Conservation (phyloP, 2,329 filamentous ascomycete species). For the Thielaviopsis punctulata region DNA sequence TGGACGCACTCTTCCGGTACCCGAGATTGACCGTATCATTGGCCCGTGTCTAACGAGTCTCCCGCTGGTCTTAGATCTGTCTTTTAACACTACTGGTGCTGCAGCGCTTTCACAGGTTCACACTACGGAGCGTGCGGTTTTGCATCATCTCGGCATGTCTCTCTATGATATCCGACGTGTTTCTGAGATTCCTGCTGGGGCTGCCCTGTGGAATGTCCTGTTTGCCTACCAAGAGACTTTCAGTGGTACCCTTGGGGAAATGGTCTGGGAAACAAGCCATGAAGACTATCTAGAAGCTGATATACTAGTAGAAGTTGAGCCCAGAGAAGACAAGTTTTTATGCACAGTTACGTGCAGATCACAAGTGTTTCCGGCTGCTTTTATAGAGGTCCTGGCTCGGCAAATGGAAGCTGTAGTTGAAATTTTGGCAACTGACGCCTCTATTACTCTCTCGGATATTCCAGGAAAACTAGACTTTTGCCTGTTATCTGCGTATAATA, state of each 20-base stretch:
- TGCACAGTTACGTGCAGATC: constrained; percentile 32
- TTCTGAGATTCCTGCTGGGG: constrained; percentile 34
- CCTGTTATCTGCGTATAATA: constrained; percentile 33
- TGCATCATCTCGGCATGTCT: constrained; percentile 46
- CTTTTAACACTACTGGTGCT: constrained; percentile 29
- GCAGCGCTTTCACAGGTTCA: constrained; percentile 52
- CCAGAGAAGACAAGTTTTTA: constrained; percentile 25
- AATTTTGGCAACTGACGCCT: constrained; percentile 17
- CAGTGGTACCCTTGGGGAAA: constrained; percentile 16
- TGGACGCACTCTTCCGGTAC: constrained; percentile 56
- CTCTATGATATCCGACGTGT: constrained; percentile 52
- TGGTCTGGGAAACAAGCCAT: constrained; percentile 39
- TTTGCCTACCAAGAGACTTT: constrained; percentile 75
- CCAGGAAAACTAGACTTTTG: constrained; percentile 16
- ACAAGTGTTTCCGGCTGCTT: constrained; percentile 31
- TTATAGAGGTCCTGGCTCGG: constrained; percentile 37
- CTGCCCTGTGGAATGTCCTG: constrained; percentile 55
- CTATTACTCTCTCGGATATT: constrained; percentile 1
- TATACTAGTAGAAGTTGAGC: constrained; percentile 61
- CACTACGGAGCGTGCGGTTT: constrained; percentile 42
- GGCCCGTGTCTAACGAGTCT: constrained; percentile 67
- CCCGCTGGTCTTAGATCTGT: constrained; percentile 49
- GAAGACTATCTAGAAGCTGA: constrained; percentile 61
- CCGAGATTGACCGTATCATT: constrained; percentile 52
- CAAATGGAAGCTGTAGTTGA: constrained; percentile 41